These are phyloP conservation scores for Calonectria crousiana DNA, from an alignment of 2,329 filamentous ascomycete species.

Conservation along the genomic window DNA sequence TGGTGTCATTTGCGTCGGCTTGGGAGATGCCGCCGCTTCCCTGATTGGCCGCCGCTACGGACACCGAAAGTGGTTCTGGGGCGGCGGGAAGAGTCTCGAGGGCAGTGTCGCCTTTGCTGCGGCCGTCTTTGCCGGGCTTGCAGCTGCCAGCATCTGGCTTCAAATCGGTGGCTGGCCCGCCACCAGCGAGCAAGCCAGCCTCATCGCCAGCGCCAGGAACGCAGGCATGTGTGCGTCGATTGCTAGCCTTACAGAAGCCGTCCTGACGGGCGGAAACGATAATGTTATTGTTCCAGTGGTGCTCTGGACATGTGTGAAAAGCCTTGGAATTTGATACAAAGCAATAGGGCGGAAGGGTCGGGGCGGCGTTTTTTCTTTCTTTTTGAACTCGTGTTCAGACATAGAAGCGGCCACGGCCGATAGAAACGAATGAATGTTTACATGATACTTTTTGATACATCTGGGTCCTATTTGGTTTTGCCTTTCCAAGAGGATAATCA, in stretches of 20 bases:
- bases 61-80: conserved; percentile 93
- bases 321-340: conserved; percentile 67
- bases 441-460: conserved; percentile 30
- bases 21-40: conserved; percentile 94
- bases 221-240: conserved; percentile 79
- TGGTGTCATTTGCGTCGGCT: conserved; percentile 92
- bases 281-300: conserved; percentile 97
- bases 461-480: not conserved
- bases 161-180: conserved; percentile 80
- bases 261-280: conserved; percentile 96
- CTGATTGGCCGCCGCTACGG: conserved; percentile 90
- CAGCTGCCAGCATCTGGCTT: conserved; percentile 80
- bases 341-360: not conserved
- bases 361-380: conserved; percentile 33
- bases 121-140: conserved; percentile 82
- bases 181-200: conserved; percentile 53
- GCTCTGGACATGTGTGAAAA: conserved; percentile 91
- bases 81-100: conserved; percentile 94
- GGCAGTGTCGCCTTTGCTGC: conserved; percentile 84
- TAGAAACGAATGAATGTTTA: conserved; percentile 41
- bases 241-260: conserved; percentile 93
- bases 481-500: too few species aligned
- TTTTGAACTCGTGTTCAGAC: not conserved
- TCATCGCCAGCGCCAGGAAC: conserved; percentile 67
- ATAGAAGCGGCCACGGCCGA: conserved; percentile 24